phyloP scores from a whole-genome alignment of 768 basidiomycete species.

The Trametopsis cervina region DNA sequence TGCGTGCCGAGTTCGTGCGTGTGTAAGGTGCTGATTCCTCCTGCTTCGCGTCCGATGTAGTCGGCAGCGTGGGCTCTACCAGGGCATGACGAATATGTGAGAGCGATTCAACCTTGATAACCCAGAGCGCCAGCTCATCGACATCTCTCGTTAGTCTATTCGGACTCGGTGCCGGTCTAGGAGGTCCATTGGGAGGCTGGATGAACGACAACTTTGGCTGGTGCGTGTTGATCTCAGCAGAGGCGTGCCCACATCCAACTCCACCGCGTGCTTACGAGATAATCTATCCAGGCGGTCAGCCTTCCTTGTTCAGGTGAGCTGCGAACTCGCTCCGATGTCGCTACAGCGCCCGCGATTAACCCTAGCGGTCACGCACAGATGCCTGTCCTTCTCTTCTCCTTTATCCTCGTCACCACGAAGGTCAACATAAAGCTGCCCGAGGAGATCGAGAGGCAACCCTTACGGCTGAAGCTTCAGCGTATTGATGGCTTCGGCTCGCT shows the following conservation, averaged over 20 bases:
- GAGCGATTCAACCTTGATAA: slow-evolving; percentile 17
- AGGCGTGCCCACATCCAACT: slow-evolving; percentile 41
- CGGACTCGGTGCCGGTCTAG: slow-evolving; percentile 76
- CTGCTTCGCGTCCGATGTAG: slow-evolving; percentile 28
- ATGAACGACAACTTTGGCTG: slow-evolving; percentile 82
- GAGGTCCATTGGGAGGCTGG: slow-evolving; percentile 80
- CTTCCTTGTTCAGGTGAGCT: slow-evolving; percentile 77
- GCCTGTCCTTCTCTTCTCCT: slow-evolving; percentile 68
- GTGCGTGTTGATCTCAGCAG: slow-evolving; percentile 52
- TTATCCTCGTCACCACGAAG: slow-evolving; percentile 64
- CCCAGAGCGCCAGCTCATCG: neutral
- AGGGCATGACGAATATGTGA: slow-evolving; percentile 85
- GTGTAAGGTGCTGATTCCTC: slow-evolving; percentile 3
- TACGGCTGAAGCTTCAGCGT: slow-evolving; percentile 60
- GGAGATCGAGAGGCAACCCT: slow-evolving; percentile 50
- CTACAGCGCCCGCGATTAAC: neutral
- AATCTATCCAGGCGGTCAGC: slow-evolving; percentile 77
- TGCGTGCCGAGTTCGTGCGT: slow-evolving; percentile 12
- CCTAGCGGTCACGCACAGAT: slow-evolving; percentile 48
- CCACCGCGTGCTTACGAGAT: too few relatives aligned
- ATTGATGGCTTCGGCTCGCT: slow-evolving; percentile 83
- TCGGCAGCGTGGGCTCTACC: slow-evolving; percentile 83
- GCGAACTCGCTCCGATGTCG: too few relatives aligned
- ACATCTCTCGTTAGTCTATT: slow-evolving; percentile 46
- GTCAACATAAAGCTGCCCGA: slow-evolving; percentile 73